These are phyloP conservation scores for Wickerhamiella spandovensis DNA, from an alignment of 805 yeast species.

Conservation along the genomic window DNA sequence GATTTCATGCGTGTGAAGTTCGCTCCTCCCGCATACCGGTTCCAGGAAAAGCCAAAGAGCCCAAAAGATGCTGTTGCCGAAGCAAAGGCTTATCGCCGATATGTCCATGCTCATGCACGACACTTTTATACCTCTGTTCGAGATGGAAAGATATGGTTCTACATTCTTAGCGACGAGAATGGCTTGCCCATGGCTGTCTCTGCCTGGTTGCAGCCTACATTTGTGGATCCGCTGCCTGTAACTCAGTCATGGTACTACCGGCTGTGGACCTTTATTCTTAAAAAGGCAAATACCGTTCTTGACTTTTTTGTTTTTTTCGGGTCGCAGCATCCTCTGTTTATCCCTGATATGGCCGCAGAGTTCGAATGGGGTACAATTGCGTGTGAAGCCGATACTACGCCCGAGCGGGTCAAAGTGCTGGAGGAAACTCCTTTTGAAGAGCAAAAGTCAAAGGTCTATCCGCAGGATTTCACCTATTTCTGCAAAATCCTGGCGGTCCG, in stretches of 20 bases:
- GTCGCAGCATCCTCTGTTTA: neutral
- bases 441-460: neutral
- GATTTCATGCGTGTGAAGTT: neutral
- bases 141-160: neutral
- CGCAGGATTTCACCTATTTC: neutral
- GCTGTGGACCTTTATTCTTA: neutral
- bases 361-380: neutral
- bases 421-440: neutral
- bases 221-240: neutral
- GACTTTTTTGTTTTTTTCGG: neutral
- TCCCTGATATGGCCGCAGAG: neutral
- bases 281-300: neutral
- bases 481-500: slow-evolving; percentile 1
- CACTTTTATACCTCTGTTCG: neutral
- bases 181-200: neutral
- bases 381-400: neutral
- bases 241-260: neutral
- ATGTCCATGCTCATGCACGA: neutral
- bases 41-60: neutral
- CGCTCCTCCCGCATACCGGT: neutral
- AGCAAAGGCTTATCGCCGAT: neutral
- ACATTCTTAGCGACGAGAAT: neutral
- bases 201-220: neutral
- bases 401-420: neutral
- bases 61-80: neutral